Evolutionary conservation across 2,329 filamentous ascomycete genomes (phyloP).

Genomic region (Cytospora paraplurivora): DNA sequence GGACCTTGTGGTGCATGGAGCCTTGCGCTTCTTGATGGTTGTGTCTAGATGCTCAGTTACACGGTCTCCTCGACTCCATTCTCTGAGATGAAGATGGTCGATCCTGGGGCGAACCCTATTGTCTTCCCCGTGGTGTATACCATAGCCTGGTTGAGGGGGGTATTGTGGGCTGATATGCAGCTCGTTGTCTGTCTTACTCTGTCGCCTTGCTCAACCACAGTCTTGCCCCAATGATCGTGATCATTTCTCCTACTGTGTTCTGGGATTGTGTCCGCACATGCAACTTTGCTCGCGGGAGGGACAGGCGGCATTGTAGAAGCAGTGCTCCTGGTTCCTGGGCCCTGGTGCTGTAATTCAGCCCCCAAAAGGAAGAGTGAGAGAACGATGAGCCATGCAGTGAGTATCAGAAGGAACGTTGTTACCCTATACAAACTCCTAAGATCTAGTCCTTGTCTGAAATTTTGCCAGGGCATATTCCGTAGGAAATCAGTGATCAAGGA

Average conservation of each 20-base stretch:
- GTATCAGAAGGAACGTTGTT: background rate
- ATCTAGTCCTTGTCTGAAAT: background rate
- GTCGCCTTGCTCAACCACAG: too few species aligned
- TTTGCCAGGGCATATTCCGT: background rate
- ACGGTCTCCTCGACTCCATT: background rate
- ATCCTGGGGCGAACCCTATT: background rate
- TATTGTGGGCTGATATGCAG: background rate
- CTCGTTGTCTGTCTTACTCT: background rate
- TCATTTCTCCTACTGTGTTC: rapidly evolving
- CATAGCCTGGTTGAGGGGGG: background rate
- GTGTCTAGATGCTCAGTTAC: background rate
- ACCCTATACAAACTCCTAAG: background rate
- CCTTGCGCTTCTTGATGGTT: background rate
- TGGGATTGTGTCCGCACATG: background rate
- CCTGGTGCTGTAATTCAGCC: background rate
- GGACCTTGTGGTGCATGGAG: background rate
- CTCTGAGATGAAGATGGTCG: background rate
- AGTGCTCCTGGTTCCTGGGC: background rate
- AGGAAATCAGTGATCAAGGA: too few species aligned
- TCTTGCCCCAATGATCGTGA: rapidly evolving
- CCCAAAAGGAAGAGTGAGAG: background rate
- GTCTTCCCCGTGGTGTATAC: background rate
- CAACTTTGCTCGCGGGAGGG: background rate
- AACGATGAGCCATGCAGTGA: background rate
- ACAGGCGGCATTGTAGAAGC: background rate